These are phyloP conservation scores for Rhynchosporium secalis DNA, from an alignment of 2,329 filamentous ascomycete species.

Conservation along the genomic window DNA sequence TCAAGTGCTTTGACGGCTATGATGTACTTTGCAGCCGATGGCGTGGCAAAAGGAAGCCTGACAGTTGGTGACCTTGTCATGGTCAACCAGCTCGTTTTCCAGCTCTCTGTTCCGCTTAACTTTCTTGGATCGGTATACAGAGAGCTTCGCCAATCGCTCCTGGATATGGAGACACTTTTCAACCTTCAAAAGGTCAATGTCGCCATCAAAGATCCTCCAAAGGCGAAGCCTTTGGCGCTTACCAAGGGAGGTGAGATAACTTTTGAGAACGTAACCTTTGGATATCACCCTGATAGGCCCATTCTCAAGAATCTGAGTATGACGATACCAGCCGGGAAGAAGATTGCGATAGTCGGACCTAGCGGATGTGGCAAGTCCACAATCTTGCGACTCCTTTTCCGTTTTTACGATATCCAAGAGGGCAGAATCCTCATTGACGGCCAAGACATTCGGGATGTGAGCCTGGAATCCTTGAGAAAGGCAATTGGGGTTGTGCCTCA, in stretches of 20 bases:
- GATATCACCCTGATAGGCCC: conserved; percentile 81
- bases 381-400: conserved; percentile 84
- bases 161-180: conserved; percentile 99
- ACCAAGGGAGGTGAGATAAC: conserved; percentile 81
- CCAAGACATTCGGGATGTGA: conserved; percentile 85
- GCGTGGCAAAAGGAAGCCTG: conserved; percentile 76
- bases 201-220: conserved; percentile 72
- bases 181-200: conserved; percentile 96
- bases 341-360: conserved; percentile 92
- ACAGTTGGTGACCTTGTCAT: conserved; percentile 97
- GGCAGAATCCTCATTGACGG: conserved; percentile 90
- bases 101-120: conserved; percentile 94
- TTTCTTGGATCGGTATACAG: conserved; percentile 98
- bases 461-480: conserved; percentile 76
- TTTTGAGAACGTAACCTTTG: conserved; percentile 94
- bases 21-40: conserved; percentile 96
- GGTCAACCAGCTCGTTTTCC: conserved; percentile 98
- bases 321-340: conserved; percentile 92
- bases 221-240: conserved; percentile 72
- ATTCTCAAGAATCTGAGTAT: conserved; percentile 84
- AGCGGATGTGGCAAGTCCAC: conserved; percentile 97
- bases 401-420: conserved; percentile 85
- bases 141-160: conserved; percentile 86
- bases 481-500: conserved; percentile 95
- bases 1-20: conserved; percentile 89